Conservation (phyloP, 2,329 filamentous ascomycete species). For the Onygenales sp. region DNA sequence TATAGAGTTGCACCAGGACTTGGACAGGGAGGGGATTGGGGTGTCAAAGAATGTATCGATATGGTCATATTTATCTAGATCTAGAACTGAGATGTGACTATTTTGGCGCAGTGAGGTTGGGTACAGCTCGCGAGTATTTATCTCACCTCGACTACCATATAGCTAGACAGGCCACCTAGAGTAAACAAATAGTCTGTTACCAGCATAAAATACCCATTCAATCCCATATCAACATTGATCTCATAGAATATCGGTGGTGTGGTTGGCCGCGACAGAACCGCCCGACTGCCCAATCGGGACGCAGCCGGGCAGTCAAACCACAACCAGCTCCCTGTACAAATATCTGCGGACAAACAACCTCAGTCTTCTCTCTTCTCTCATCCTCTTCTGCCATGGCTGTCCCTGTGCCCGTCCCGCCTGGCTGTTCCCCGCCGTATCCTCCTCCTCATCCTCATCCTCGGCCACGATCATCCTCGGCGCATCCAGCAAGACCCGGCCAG, state of each 20-base stretch:
- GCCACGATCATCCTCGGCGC: slow-evolving; percentile 9
- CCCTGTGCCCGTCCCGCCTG: too few relatives aligned
- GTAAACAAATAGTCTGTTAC: background rate
- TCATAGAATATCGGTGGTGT: background rate
- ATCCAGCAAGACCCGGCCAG: slow-evolving; percentile 23
- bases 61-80: background rate
- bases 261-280: background rate
- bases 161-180: background rate
- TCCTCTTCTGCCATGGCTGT: too few relatives aligned
- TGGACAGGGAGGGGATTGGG: too few relatives aligned
- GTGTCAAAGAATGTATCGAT: background rate
- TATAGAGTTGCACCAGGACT: too few relatives aligned
- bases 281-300: background rate
- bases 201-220: background rate
- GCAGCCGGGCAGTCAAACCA: too few relatives aligned
- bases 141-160: background rate
- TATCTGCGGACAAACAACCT: too few relatives aligned
- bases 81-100: too few relatives aligned
- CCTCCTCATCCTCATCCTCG: slow-evolving; percentile 2
- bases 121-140: background rate
- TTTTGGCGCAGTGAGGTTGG: too few relatives aligned
- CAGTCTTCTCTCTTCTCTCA: too few relatives aligned
- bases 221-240: background rate
- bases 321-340: too few relatives aligned
- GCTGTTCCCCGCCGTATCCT: background rate